Base-by-base conservation (phyloP, 2,329 filamentous ascomycete species). In the Trichoderma afroharzianum region DNA sequence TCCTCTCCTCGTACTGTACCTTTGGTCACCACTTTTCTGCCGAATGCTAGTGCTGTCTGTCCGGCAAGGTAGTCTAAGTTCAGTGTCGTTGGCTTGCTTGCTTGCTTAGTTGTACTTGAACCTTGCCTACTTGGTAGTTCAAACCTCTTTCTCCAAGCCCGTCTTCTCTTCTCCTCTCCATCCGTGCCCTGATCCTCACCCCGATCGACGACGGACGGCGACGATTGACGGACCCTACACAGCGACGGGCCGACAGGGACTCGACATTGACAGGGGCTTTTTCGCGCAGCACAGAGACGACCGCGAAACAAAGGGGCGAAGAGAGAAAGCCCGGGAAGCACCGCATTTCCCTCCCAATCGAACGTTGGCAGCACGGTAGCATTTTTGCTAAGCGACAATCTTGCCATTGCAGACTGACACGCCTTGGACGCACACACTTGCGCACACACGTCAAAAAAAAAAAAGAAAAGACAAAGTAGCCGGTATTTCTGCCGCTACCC, bases 181-280 rank as follows among this genome's bases (percentile, higher is more conserved):
- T 47, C 66, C 39, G 66, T 50, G 66, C 66, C 39, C 55, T 58
- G 26, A 39, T 67, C 47, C 30, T 28, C 53, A 33, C 30, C 26
- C 55, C 66, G 66, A 68, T 68, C 66, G 66, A 68, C 66, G 36
- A 50, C 24, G 26, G n/a, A 67, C 36, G 39, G 66, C 66, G 36
- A 68, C 66, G 66, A 68, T 68, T 43, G 66, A 68, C 66, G 66
- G 66, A 61, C 66, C 36, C 39, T 59, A 59, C 55, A 68, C n/a
- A 58, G 63, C 50, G 63, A 67, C 63, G 63, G 66, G 55, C 55
- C 66, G 55, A 68, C 66, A 68, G 66, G 64, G 66, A 68, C 55
- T 68, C 28, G 66, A 61, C 36, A 61, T 61, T 68, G 64, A 68
- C 66, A 68, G 66, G 66, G 66, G 55, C 55, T 12, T 61, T 43